phyloP scores from a whole-genome alignment of 2,329 filamentous ascomycete genomes.

The Aureobasidium sp. region DNA sequence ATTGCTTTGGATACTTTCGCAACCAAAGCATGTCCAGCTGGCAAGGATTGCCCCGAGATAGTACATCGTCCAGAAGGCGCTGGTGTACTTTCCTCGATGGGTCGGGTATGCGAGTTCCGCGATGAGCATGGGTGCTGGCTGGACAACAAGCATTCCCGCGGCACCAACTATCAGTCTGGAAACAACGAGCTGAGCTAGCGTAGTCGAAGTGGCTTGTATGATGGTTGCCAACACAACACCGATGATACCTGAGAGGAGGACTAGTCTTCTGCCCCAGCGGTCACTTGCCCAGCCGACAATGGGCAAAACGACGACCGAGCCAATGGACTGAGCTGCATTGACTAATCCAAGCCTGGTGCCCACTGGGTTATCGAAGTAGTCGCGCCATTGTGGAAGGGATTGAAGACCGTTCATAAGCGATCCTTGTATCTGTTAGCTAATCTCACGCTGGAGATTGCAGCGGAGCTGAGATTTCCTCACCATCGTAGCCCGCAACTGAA shows the following conservation, averaged over 20 bases:
- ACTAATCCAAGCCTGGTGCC: constrained; percentile 34
- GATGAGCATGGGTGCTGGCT: constrained; percentile 28
- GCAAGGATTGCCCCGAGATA: constrained; percentile 54
- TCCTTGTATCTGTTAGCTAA: neutral
- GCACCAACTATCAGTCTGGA: constrained; percentile 34
- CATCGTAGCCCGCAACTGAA: constrained; percentile 40
- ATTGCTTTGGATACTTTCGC: constrained; percentile 45
- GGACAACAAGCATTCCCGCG: constrained; percentile 27
- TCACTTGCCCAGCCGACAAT: constrained; percentile 35
- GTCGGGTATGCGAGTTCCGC: constrained; percentile 40
- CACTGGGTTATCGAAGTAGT: constrained; percentile 34
- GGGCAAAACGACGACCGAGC: constrained; percentile 34
- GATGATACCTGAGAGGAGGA: constrained; percentile 32
- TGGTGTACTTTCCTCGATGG: constrained; percentile 31
- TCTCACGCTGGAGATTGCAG: neutral
- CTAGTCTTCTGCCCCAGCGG: constrained; percentile 35
- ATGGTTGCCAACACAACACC: constrained; percentile 29
- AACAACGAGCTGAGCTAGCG: constrained; percentile 29
- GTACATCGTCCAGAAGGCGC: constrained; percentile 39
- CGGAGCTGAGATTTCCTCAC: constrained; percentile 18
- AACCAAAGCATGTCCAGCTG: constrained; percentile 57
- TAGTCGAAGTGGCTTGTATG: constrained; percentile 27
- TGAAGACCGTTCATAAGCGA: constrained; percentile 43
- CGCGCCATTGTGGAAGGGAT: constrained; percentile 35
- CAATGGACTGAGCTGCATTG: constrained; percentile 33